phyloP scores from a whole-genome alignment of 2,329 filamentous ascomycete genomes.

The Pyricularia grisea region DNA sequence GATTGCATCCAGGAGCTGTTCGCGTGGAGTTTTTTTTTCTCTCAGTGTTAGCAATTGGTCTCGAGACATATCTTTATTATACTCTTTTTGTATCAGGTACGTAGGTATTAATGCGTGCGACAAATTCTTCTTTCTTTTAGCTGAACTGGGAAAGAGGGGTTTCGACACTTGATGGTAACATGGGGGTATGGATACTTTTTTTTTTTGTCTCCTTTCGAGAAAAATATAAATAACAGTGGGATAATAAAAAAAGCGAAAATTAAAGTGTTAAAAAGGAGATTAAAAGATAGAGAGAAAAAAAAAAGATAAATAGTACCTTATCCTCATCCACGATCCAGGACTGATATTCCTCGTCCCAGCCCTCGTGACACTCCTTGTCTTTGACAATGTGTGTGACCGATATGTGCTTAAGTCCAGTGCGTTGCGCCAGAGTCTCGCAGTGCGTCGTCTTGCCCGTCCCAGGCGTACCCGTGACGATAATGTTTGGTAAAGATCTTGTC shows the following conservation, averaged over 20 bases:
- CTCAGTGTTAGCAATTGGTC: constrained; percentile 9
- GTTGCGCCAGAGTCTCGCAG: constrained; percentile 69
- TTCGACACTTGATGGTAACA: background rate
- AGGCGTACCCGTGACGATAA: constrained; percentile 91
- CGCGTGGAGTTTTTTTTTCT: constrained; percentile 10
- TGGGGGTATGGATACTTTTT: too few species aligned
- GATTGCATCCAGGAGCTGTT: constrained; percentile 73
- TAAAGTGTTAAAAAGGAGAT: background rate
- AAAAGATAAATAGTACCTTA: constrained; percentile 47
- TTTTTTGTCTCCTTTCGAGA: background rate
- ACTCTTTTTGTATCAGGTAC: too few species aligned
- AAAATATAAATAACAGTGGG: too few species aligned
- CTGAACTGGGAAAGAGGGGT: background rate
- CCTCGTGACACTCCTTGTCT: constrained; percentile 77
- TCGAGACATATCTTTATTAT: background rate
- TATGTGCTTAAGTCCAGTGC: constrained; percentile 70
- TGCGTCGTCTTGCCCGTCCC: constrained; percentile 95
- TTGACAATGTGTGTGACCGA: constrained; percentile 89
- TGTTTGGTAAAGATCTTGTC: constrained; percentile 61
- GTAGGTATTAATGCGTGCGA: too few species aligned
- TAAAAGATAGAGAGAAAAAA: constrained; percentile 5
- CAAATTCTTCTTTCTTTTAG: background rate
- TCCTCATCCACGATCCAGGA: constrained; percentile 96
- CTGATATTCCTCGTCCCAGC: constrained; percentile 74
- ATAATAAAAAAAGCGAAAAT: too few species aligned